These are phyloP conservation scores for Penicillium diatomitis DNA, from an alignment of 495 filamentous ascomycete species.

Conservation along the genomic window DNA sequence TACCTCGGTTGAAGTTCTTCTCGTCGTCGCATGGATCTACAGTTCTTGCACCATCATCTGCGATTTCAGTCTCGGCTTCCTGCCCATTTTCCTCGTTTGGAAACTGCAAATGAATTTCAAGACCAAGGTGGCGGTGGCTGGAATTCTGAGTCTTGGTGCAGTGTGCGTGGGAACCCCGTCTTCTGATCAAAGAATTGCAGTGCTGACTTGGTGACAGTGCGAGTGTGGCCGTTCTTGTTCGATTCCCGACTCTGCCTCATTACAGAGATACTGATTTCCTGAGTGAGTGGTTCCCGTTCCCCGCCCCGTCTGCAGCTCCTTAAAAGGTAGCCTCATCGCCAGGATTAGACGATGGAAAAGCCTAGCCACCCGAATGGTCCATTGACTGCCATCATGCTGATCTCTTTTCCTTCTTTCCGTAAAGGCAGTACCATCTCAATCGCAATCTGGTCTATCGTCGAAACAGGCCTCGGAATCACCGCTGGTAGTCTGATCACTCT, in stretches of 20 bases:
- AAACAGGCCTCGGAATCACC: conserved; percentile 26
- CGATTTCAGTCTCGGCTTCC: conserved; percentile 23
- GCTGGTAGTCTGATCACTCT: conserved; percentile 30
- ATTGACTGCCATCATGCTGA: too few species aligned
- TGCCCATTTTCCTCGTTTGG: conserved; percentile 19
- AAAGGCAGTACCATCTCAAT: conserved; percentile 17
- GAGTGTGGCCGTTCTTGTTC: conserved; percentile 18
- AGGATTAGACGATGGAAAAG: too few species aligned
- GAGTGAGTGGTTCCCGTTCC: conserved; percentile 10
- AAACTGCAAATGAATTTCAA: conserved; percentile 18
- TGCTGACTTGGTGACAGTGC: conserved; percentile 9
- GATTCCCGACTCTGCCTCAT: conserved; percentile 18
- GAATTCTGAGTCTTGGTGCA: conserved; percentile 20
- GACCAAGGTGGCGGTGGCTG: conserved; percentile 18
- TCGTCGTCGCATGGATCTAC: conserved; percentile 22
- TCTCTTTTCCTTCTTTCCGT: background rate
- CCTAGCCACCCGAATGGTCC: too few species aligned
- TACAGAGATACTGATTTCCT: conserved; percentile 19
- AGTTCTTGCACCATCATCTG: conserved; percentile 17
- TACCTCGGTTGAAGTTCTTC: conserved; percentile 1
- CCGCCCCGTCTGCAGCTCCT: background rate
- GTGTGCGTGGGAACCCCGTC: conserved; percentile 4
- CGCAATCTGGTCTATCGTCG: conserved; percentile 24
- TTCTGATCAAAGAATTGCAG: background rate
- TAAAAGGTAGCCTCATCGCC: background rate